Conservation (phyloP, 2,329 filamentous ascomycete species). For the Cercospora zeina region DNA sequence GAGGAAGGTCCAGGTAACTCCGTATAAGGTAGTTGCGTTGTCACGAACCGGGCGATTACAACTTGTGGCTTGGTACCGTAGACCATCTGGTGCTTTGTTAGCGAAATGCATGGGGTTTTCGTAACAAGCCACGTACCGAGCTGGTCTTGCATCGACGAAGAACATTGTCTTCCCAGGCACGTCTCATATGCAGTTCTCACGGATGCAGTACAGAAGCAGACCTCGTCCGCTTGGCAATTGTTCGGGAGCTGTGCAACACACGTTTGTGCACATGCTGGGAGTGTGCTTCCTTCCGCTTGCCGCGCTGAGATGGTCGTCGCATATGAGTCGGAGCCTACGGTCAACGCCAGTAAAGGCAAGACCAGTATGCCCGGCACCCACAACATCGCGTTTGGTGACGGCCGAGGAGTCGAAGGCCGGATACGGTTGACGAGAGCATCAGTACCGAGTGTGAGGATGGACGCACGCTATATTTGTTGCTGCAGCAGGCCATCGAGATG, state of each 20-base stretch:
- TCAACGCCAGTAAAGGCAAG: slow-evolving; percentile 23
- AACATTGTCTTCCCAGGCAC: slow-evolving; percentile 18
- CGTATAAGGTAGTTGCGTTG: slow-evolving; percentile 15
- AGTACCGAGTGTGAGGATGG: slow-evolving; percentile 6
- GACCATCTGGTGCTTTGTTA: slow-evolving; percentile 11
- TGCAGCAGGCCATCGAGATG: slow-evolving; percentile 16
- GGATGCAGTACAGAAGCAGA: slow-evolving; percentile 20
- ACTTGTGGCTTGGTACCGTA: slow-evolving; percentile 17
- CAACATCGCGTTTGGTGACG: slow-evolving; percentile 19
- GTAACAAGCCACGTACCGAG: slow-evolving; percentile 1
- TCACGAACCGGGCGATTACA: slow-evolving; percentile 16
- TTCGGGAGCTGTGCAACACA: slow-evolving; percentile 17
- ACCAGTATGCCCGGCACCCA: slow-evolving; percentile 23
- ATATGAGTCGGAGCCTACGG: slow-evolving; percentile 19
- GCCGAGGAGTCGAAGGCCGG: slow-evolving; percentile 18
- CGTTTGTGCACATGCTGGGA: slow-evolving; percentile 18
- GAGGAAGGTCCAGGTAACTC: slow-evolving; percentile 26
- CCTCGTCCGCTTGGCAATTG: slow-evolving; percentile 12
- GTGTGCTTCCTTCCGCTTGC: slow-evolving; percentile 17
- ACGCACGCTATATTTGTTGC: slow-evolving; percentile 24
- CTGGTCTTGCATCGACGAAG: slow-evolving; percentile 16
- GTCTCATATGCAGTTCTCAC: slow-evolving; percentile 16
- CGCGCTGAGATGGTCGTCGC: slow-evolving; percentile 16
- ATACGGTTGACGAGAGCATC: slow-evolving; percentile 18
- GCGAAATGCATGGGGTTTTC: not conserved